These are phyloP conservation scores for Scheffersomyces quercinus DNA, from an alignment of 1,139 yeast species.

Conservation along the genomic window DNA sequence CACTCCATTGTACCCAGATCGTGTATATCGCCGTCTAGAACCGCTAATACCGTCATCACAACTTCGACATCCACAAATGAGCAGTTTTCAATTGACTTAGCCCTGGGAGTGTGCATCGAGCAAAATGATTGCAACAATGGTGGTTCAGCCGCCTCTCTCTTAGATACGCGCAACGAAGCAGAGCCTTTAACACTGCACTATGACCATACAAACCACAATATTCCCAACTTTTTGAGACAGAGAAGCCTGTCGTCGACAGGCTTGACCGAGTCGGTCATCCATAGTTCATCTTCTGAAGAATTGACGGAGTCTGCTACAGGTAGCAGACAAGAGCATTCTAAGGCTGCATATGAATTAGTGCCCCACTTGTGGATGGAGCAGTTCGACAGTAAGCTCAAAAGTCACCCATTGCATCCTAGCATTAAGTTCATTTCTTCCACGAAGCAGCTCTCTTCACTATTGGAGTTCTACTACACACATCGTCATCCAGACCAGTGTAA, in stretches of 20 bases:
- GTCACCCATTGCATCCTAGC: conserved; percentile 8
- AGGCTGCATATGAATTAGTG: conserved; percentile 2
- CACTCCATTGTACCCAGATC: conserved; percentile 16
- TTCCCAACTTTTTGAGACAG: too few relatives aligned
- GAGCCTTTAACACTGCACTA: background rate
- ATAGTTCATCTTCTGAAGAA: conserved; percentile 1
- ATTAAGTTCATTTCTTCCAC: conserved; percentile 14
- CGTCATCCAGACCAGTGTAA: too few relatives aligned
- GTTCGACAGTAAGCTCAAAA: conserved; percentile 11
- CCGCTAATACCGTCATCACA: conserved; percentile 2
- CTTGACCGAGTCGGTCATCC: too few relatives aligned
- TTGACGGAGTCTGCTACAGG: background rate
- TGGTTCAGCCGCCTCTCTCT: conserved; percentile 1
- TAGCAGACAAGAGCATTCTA: background rate
- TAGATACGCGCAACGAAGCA: background rate
- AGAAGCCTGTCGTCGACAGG: too few relatives aligned
- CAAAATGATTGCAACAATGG: background rate
- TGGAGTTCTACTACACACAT: conserved; percentile 25
- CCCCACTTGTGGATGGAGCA: conserved; percentile 11
- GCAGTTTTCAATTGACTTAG: background rate
- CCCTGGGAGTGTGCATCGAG: background rate
- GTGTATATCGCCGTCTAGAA: conserved; percentile 15
- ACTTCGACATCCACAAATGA: background rate
- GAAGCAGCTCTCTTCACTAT: conserved; percentile 19
- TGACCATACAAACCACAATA: background rate